These are phyloP conservation scores for Pythium utonaiense DNA, from an alignment of 352 stramenopile species.

Conservation along the genomic window DNA sequence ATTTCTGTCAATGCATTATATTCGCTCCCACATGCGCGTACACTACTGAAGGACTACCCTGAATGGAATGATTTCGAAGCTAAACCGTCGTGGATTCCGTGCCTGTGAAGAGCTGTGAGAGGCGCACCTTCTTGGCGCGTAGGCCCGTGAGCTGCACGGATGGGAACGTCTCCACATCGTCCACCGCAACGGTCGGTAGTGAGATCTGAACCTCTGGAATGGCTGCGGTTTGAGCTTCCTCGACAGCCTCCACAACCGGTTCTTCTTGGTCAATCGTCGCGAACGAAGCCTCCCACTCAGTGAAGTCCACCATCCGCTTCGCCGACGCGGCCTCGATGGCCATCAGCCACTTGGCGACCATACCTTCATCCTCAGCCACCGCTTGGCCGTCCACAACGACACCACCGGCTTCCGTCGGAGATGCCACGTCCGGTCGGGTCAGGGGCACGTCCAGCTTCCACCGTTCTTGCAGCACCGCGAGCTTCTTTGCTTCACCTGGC, in stretches of 20 bases:
- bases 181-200: conserved; percentile 13
- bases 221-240: not conserved
- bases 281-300: conserved; percentile 12
- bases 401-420: not conserved
- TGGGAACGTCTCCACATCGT: conserved; percentile 18
- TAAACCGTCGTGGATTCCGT: conserved; percentile 21
- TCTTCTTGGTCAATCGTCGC: not conserved
- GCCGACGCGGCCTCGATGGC: conserved; percentile 23
- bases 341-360: conserved; percentile 36
- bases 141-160: not conserved
- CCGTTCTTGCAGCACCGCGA: conserved; percentile 25
- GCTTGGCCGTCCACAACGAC: not conserved
- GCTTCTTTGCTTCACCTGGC: conserved; percentile 26
- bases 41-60: too few relatives aligned
- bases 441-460: conserved; percentile 17
- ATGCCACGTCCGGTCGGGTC: not conserved
- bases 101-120: conserved; percentile 18
- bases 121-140: conserved; percentile 18
- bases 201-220: not conserved
- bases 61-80: not conserved
- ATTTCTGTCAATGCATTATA: not conserved
- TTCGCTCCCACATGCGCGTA: not conserved
- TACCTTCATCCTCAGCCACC: not conserved
- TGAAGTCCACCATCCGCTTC: conserved; percentile 38
- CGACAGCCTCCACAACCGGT: not conserved